Base-by-base conservation (phyloP, 2,329 filamentous ascomycete genomes). In the Cylindrodendrum hubeiense region DNA sequence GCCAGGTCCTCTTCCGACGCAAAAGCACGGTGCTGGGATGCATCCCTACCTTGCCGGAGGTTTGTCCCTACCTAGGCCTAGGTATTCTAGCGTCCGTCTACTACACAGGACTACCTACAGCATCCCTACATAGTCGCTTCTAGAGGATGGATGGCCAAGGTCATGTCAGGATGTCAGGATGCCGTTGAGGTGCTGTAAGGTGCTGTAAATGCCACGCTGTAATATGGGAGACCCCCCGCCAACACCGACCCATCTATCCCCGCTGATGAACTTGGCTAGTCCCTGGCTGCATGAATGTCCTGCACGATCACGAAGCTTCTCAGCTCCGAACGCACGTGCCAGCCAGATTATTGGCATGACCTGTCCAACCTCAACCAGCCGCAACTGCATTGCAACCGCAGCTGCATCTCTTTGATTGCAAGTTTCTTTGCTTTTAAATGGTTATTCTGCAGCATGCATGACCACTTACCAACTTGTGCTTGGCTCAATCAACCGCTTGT, bases 241-340 rank as follows among this genome's bases (percentile, higher is more conserved):
- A 30, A 46, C 26, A 43, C 44, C 28, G 28, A 57, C 46, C 43
- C 54, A 26, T 49, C 21, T 41, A 37, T 39, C 54, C 41, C 54
- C 60, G 54, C 54, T 12, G 26, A 53, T 49, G 13, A 47, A 54
- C 55, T 46, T 50, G 19, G 54, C 60, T 37, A 47, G 44, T 53
- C 49, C 60, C 30, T 34, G 54, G 53, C 33, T 47, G 60, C 60
- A 58, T 58, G n/a, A 58, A 58, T 10, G 53, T 22, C 60, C 53
- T 49, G 55, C 55, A 47, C 43, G 37, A 43, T 43, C 52, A 44
- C 52, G 39, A 55, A 55, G 22, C 52, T 37, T 15, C 39, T 43
- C 24, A 39, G 28, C 8, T 9, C 28, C 17, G 37, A 33, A 43
- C 49, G 59, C 51, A 61, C 51, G 59, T 34, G 43, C 59, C 24